Evolutionary conservation across 2,329 filamentous ascomycete genomes (phyloP).

Genomic region (Aspergillus sergii): DNA sequence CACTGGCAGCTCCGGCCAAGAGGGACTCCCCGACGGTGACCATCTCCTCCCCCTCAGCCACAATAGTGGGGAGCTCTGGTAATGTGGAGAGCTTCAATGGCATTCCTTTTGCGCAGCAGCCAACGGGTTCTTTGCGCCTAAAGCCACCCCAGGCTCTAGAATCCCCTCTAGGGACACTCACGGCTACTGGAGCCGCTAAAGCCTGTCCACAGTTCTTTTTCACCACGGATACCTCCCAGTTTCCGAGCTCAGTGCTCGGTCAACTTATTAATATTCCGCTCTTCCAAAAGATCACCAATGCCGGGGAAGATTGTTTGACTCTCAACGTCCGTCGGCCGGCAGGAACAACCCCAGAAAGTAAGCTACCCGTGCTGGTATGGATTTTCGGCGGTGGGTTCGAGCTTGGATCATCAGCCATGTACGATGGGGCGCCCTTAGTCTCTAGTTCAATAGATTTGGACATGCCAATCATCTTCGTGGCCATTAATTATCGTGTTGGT

Average conservation of each 20-base stretch:
- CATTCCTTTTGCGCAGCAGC: conserved; percentile 74
- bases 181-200: conserved; percentile 60
- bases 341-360: conserved; percentile 56
- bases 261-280: conserved; percentile 59
- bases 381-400: conserved; percentile 66
- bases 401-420: conserved; percentile 50
- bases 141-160: conserved; percentile 67
- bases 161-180: conserved; percentile 60
- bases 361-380: conserved; percentile 70
- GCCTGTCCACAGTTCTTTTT: conserved; percentile 75
- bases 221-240: conserved; percentile 49
- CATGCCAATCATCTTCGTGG: conserved; percentile 73
- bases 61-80: conserved; percentile 46
- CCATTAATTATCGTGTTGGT: conserved; percentile 75
- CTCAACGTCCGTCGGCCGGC: conserved; percentile 63
- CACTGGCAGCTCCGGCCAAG: conserved; percentile 30
- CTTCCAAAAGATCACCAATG: conserved; percentile 57
- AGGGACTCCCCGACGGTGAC: conserved; percentile 56
- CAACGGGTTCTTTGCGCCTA: conserved; percentile 66
- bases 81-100: conserved; percentile 70
- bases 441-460: conserved; percentile 47
- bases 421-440: conserved; percentile 39
- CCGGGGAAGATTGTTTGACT: conserved; percentile 67
- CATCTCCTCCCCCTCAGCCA: conserved; percentile 55
- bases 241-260: conserved; percentile 51